A percentile compares a stretch with the other conserved stretches of the same genome.
phyloP scores from a whole-genome alignment of 2,329 filamentous ascomycete genomes.

The Uncinocarpus reesii region DNA sequence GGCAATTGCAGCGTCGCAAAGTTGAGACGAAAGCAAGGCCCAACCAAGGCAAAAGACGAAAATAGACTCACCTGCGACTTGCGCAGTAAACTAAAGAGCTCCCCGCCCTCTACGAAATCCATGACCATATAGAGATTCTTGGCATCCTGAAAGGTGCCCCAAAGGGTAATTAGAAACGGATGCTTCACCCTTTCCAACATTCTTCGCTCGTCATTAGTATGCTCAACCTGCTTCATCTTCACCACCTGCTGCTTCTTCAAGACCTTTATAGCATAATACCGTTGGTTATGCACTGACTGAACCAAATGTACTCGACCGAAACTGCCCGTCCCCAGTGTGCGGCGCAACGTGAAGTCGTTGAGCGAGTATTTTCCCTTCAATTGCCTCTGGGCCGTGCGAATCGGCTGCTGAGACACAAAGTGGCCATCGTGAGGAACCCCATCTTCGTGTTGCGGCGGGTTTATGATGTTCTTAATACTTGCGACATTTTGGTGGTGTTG shows the following conservation, averaged over 20 bases:
- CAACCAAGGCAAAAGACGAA: constrained; percentile 8
- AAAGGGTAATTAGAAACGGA: constrained; percentile 92
- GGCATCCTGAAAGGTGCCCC: constrained; percentile 94
- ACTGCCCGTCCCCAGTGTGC: constrained; percentile 90
- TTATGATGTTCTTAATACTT: constrained; percentile 75
- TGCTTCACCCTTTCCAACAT: constrained; percentile 98
- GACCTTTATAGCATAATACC: constrained; percentile 97
- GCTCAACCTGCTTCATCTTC: constrained; percentile 99
- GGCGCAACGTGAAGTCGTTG: constrained; percentile 75
- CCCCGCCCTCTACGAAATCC: constrained; percentile 98
- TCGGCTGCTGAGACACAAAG: constrained; percentile 15
- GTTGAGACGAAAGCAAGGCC: constrained; percentile 11
- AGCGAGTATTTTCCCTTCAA: constrained; percentile 98
- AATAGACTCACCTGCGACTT: constrained; percentile 69
- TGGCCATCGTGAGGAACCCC: constrained; percentile 9
- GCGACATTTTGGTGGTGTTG: constrained; percentile 51
- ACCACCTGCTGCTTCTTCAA: constrained; percentile 97
- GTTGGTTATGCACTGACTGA: constrained; percentile 94
- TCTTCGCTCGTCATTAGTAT: constrained; percentile 92
- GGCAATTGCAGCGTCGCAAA: not conserved
- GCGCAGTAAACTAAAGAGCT: constrained; percentile 86
- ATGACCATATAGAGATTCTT: constrained; percentile 99
- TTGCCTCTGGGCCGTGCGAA: constrained; percentile 42
- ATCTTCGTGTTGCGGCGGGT: constrained; percentile 45
- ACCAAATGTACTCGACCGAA: constrained; percentile 95